Percentiles rank a stretch among this genome's conserved stretches.
These are phyloP conservation scores for Acacia crassicarpa DNA, from an alignment of 306 rosid genomes.

Conservation along the genomic window DNA sequence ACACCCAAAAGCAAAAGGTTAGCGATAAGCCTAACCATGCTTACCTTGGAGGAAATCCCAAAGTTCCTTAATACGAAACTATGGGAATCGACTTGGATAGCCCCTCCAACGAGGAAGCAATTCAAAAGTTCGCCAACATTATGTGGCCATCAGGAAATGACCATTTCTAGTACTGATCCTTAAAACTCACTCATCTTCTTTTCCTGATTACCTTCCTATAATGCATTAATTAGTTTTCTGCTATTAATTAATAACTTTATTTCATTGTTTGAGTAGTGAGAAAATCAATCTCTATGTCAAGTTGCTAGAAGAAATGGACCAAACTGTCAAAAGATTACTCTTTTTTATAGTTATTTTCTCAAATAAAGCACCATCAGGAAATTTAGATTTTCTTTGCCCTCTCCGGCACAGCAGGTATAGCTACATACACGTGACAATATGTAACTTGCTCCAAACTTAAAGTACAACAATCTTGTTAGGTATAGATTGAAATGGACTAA, in stretches of 20 bases:
- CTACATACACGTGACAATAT: too few relatives aligned
- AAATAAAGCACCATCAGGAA: too few relatives aligned
- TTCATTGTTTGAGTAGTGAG: background rate
- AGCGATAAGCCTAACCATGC: background rate
- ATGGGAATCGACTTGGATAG: slow-evolving; percentile 17
- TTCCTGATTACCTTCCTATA: background rate
- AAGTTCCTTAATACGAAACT: slow-evolving; percentile 32
- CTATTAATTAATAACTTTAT: background rate
- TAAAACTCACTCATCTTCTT: background rate
- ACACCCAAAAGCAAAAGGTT: too few relatives aligned
- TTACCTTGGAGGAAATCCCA: slow-evolving; percentile 8
- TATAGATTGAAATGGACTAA: too few relatives aligned
- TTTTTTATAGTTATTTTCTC: too few relatives aligned
- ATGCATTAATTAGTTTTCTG: background rate
- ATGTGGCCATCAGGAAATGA: slow-evolving; percentile 32
- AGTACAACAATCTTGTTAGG: too few relatives aligned
- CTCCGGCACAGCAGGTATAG: too few relatives aligned
- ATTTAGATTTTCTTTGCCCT: too few relatives aligned
- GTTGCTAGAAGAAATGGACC: too few relatives aligned
- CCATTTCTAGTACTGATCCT: slow-evolving; percentile 29
- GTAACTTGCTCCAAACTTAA: too few relatives aligned
- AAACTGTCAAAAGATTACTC: too few relatives aligned
- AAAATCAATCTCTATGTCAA: too few relatives aligned
- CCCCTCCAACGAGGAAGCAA: slow-evolving; percentile 18
- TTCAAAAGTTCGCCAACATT: background rate